A percentile compares a stretch with the other conserved stretches of the same genome.
phyloP scores from a whole-genome alignment of 805 yeast species.

The Candida awuae region DNA sequence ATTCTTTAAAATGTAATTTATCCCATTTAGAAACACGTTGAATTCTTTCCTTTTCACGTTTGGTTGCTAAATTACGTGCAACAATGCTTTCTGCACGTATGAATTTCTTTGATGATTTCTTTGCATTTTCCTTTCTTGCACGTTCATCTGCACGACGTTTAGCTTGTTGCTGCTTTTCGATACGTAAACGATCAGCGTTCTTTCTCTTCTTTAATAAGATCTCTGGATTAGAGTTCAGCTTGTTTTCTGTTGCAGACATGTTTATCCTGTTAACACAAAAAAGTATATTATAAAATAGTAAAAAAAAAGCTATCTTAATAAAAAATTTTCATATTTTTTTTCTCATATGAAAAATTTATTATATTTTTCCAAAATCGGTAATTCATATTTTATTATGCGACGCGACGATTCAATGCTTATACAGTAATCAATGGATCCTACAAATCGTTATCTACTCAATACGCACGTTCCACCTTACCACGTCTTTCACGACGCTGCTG shows the following conservation, averaged over 20 bases:
- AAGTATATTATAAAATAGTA: too few relatives aligned
- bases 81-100: conserved; percentile 70
- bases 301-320: too few relatives aligned
- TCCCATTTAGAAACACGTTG: conserved; percentile 53
- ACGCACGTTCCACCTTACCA: conserved; percentile 27
- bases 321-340: conserved; percentile 5
- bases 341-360: too few relatives aligned
- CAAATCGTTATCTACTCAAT: conserved; percentile 13
- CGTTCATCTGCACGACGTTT: conserved; percentile 41
- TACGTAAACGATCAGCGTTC: conserved; percentile 62
- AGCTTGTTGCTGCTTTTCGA: conserved; percentile 65
- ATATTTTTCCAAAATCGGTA: too few relatives aligned
- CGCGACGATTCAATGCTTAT: too few relatives aligned
- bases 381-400: too few relatives aligned
- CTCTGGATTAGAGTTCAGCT: conserved; percentile 59
- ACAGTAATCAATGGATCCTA: too few relatives aligned
- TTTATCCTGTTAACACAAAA: background rate
- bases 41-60: conserved; percentile 61
- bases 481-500: conserved; percentile 15
- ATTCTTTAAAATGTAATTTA: conserved; percentile 22
- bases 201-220: conserved; percentile 71
- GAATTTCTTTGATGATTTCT: conserved; percentile 42
- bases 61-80: conserved; percentile 54
- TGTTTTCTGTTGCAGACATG: conserved; percentile 5
- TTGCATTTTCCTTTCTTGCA: conserved; percentile 35